Evolutionary conservation across 768 basidiomycete species (phyloP).

Genomic region (Amanita rubescens): DNA sequence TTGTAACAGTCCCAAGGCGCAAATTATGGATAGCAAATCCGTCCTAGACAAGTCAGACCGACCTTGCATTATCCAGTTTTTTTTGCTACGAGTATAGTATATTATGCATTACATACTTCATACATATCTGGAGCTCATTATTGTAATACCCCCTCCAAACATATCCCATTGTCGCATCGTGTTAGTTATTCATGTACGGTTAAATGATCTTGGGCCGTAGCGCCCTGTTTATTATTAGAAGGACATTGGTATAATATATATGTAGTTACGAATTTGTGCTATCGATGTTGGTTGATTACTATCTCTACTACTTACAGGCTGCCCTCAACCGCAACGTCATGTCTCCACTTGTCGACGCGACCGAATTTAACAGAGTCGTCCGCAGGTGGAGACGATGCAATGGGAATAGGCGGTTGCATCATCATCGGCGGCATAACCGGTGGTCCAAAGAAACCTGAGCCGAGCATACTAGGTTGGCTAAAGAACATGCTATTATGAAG

Average conservation of each 20-base stretch:
- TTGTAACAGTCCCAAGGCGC: constrained; percentile 70
- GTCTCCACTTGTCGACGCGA: constrained; percentile 76
- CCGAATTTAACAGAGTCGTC: constrained; percentile 62
- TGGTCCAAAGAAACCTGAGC: constrained; percentile 59
- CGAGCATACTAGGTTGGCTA: constrained; percentile 58
- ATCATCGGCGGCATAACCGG: constrained; percentile 40
- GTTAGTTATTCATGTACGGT: not conserved
- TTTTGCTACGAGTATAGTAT: constrained; percentile 9
- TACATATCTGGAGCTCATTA: constrained; percentile 3
- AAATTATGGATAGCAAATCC: constrained; percentile 72
- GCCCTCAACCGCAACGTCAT: constrained; percentile 70
- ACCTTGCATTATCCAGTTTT: not conserved
- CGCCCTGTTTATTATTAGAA: not conserved
- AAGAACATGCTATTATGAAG: constrained; percentile 73
- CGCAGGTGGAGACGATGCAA: constrained; percentile 56
- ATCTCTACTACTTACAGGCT: constrained; percentile 10
- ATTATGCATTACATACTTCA: constrained; percentile 3
- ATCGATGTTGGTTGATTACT: not conserved
- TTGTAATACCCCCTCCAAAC: constrained; percentile 1
- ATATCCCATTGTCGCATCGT: not conserved
- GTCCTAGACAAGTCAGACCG: constrained; percentile 22
- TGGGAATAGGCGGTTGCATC: constrained; percentile 35
- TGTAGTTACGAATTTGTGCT: not conserved
- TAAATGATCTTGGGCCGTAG: not conserved
- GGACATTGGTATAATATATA: not conserved